phyloP scores from a whole-genome alignment of 495 filamentous ascomycete genomes.

The Hypoxylon fragiforme region DNA sequence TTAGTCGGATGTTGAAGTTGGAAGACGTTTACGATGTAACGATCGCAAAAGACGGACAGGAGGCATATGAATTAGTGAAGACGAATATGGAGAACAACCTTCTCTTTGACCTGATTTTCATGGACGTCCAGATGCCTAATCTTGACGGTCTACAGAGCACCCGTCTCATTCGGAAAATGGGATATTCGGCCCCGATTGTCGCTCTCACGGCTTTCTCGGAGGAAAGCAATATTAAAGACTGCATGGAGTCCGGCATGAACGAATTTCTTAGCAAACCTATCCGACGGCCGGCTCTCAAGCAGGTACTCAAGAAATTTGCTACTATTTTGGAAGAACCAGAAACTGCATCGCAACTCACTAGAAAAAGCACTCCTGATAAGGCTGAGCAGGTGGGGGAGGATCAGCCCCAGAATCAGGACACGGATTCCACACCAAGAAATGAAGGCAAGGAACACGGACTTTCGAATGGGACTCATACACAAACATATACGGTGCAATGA shows the following conservation, averaged over 20 bases:
- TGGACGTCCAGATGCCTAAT: constrained; percentile 96
- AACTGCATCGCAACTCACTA: constrained; percentile 36
- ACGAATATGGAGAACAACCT: constrained; percentile 72
- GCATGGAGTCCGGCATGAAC: constrained; percentile 75
- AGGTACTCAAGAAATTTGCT: constrained; percentile 72
- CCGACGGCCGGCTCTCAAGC: constrained; percentile 76
- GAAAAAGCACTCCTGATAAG: constrained; percentile 38
- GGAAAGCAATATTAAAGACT: constrained; percentile 85
- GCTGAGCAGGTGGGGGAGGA: neutral
- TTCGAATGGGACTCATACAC: constrained; percentile 15
- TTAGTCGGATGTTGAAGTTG: constrained; percentile 60
- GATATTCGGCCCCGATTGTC: constrained; percentile 87
- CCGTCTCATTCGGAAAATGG: constrained; percentile 81
- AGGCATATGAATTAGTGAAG: constrained; percentile 84
- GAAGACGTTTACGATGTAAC: constrained; percentile 69
- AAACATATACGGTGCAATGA: constrained; percentile 4
- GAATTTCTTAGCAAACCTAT: constrained; percentile 82
- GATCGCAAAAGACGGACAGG: constrained; percentile 84
- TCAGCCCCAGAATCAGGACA: constrained; percentile 15
- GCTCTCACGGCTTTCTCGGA: constrained; percentile 89
- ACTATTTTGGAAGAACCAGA: constrained; percentile 60
- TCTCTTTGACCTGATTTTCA: constrained; percentile 84
- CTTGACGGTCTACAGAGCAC: constrained; percentile 88
- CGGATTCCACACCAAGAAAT: neutral
- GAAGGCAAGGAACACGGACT: neutral